Evolutionary conservation across 495 filamentous ascomycete species (phyloP), one percentile per base, ranked within the genome.

Genomic region (Chaetomidium leptoderma): DNA sequence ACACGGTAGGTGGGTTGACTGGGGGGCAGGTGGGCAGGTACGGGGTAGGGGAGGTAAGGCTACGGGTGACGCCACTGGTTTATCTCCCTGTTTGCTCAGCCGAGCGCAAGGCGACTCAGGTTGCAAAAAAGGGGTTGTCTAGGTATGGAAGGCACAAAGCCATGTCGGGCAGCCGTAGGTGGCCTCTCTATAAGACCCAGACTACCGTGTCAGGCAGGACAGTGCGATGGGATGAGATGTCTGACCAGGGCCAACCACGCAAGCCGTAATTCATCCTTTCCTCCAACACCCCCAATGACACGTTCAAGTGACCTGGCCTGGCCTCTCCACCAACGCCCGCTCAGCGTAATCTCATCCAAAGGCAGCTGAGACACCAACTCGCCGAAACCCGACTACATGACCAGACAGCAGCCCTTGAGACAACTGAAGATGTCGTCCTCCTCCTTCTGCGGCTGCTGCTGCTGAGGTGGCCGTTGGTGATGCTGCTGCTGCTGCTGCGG

Each of bases 351-450:
- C 32, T 30, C 30, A 50, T 17, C 47, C 10, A 14, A 36, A 30
- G n/a, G 2, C 2, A 17, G 4, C 46, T 7, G n/a, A n/a, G n/a
- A 33, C 0, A 8, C 44, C 16, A 30, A 26, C 44, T 9, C 21
- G 4, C 4, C 37, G 8, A 6, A 3, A n/a, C n/a, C 26, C 43
- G 37, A 40, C 77, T 76, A 95, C 89, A 92, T 92, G 58, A 95
- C 83, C 17, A 84, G 71, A 76, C 90, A 95, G 69, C 90, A 84
- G 67, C 81, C 82, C 51, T 76, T 68, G 49, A 90, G 70, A 72
- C 87, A 87, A 56, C 77, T 79, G 60, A 89, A 63, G 17, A 86
- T 58, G 65, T 69, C 59, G 63, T 86, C 80, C 55, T 87, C 84
- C 48, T 81, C 77, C 61, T 84, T 71, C 47, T 67, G 57, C 48